Evolutionary conservation across 352 stramenopile genomes (phyloP), one percentile per base, ranked within the genome.

Genomic region (Phytopythium delawarense): DNA sequence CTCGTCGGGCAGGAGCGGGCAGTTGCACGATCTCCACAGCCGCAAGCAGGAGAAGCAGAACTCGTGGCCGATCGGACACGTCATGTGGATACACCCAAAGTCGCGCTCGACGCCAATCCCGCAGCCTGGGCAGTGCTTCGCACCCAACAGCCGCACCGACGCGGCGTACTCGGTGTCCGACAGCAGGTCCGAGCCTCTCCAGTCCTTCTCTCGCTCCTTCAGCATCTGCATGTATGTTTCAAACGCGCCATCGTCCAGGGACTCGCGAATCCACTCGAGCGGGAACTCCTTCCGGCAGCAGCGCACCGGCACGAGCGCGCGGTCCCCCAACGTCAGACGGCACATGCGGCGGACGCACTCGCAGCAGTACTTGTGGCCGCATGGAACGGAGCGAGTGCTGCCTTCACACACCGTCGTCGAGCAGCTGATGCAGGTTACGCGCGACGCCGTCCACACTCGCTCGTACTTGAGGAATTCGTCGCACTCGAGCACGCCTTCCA

Each of bases 11-110:
- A 93, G 88, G 13, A 90, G 48, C 49, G 62, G 68, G 64, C 84
- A 92, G 21, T 66, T 40, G 61, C 84, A 92, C 13, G 67, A 72
- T 6, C 73, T 61, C 84, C 84, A 92, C 34, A 60, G 9, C 7
- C 23, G 28, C 40, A 93, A 60, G 30, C 84, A 91, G 30, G 79
- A 88, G 60, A 80, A 93, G 66, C 84, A 93, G 58, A 93, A 93
- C 61, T 91, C 64, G 65, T 91, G 81, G 2, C 80, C 81, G 46
- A 84, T 81, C 9, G 77, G 78, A 54, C 84, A 93, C 46, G 55
- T 81, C 71, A 93, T 93, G 71, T 93, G 81, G 20, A 93, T 65
- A 57, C 84, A 93, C n/a, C 84, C 84, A 61, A 78, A 79, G 64
- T 87, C 80, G 51, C 81, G 79, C 58, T 87, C 67, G 32, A 93